These are phyloP conservation scores for Umbelopsis sp. DNA, from an alignment of 192 early-diverging fungal genomes.

Conservation along the genomic window DNA sequence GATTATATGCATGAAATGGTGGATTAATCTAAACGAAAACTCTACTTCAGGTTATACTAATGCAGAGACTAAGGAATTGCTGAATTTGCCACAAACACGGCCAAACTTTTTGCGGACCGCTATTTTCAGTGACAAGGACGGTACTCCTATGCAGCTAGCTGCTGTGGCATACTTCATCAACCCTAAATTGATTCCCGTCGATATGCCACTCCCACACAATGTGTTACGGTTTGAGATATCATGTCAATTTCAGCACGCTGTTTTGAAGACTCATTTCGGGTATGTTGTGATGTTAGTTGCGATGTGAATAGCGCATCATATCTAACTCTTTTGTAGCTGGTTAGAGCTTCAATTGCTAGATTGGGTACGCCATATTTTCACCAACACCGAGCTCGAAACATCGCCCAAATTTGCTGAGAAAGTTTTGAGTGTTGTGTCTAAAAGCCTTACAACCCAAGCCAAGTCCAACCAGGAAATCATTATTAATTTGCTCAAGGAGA, in stretches of 20 bases:
- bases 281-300: not conserved
- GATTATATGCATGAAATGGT: constrained; percentile 76
- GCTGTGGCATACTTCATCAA: constrained; percentile 64
- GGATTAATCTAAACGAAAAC: constrained; percentile 43
- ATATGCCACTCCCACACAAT: constrained; percentile 60
- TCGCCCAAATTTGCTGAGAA: constrained; percentile 68
- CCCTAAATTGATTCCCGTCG: constrained; percentile 62
- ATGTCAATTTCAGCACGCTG: constrained; percentile 60
- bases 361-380: constrained; percentile 63
- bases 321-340: constrained; percentile 21
- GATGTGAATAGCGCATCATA: not conserved
- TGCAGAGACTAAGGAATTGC: not conserved
- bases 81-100: constrained; percentile 3
- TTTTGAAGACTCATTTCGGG: constrained; percentile 56
- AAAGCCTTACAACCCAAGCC: constrained; percentile 12
- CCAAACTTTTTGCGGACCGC: constrained; percentile 50
- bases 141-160: constrained; percentile 43
- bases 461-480: constrained; percentile 20
- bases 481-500: constrained; percentile 31
- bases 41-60: not conserved
- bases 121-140: constrained; percentile 46
- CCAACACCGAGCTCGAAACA: constrained; percentile 46
- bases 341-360: constrained; percentile 60
- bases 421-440: constrained; percentile 55
- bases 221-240: constrained; percentile 66